Percentiles rank a stretch among this genome's conserved stretches.
phyloP scores from a whole-genome alignment of 805 yeast species.

The Myxozyma monticola region DNA sequence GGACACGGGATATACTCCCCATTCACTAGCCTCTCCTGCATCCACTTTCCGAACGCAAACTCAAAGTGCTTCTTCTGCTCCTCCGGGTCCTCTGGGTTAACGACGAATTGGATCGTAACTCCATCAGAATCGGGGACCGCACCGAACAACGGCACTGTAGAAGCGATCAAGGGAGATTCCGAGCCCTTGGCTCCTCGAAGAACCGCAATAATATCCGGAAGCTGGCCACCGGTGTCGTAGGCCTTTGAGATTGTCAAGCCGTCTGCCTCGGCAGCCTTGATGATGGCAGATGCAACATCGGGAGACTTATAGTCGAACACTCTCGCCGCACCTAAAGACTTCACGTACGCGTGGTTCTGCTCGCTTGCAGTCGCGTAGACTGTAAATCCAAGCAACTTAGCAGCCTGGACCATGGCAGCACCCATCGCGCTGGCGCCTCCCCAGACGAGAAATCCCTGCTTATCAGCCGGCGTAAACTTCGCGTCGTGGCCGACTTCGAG shows the following conservation, averaged over 20 bases:
- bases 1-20: no score
- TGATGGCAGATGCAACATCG: conserved; percentile 6
- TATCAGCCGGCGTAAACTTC: conserved; percentile 2
- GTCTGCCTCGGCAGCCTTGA: not conserved
- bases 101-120: not conserved
- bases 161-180: not conserved
- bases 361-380: conserved; percentile 55
- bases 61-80: not conserved
- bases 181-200: not conserved
- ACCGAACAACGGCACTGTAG: not conserved
- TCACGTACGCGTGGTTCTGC: conserved; percentile 46
- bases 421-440: conserved; percentile 74
- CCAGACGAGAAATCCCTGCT: conserved; percentile 49
- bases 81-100: not conserved
- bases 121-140: not conserved
- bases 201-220: not conserved
- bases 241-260: conserved; percentile 3
- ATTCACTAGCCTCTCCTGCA: not conserved
- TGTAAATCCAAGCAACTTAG: conserved; percentile 50
- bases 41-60: not conserved
- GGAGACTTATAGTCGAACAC: conserved; percentile 48
- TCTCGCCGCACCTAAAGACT: conserved; percentile 52
- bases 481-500: not conserved
- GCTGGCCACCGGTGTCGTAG: not conserved
- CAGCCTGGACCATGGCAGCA: conserved; percentile 57